Base-by-base conservation (phyloP, 306 rosid species). In the Delonix regia region DNA sequence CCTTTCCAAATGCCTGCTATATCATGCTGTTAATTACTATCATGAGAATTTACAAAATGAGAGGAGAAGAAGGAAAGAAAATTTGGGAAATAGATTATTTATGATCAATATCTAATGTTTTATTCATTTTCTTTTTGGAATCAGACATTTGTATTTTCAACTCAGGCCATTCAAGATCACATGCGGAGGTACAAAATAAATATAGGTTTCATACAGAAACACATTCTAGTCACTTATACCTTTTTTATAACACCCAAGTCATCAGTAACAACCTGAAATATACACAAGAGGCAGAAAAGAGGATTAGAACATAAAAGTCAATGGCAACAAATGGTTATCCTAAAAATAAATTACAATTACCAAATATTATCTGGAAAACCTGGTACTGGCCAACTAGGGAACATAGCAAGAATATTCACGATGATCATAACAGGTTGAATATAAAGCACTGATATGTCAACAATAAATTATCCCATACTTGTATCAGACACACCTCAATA, bases 221-320 rank as follows among this genome's bases (percentile, higher is more conserved):
- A 56, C 55, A 70, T 44, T 79, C 47, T 59, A 70, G 64, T 51
- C 72, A 75, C 65, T 67, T 52, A 30, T 88, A 92, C 99, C 99
- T 92, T 91, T 87, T 93, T 93, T 68, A 95, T 80, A 61, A 91
- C 92, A 62, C 90, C 98, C 87, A 96, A 70, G 78, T 96, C 99
- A 73, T 91, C 95, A 87, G 91, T 86, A 64, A 96, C 69, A 78
- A 91, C 94, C 99, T 96, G 97, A 49, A 88, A 82, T 77, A 52
- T 48, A 77, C 73, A 64, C 69, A 81, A 52, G 55, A 76, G 15
- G 21, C 45, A 16, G 19, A 77, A 78, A 69, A 45, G 28, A 70
- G 63, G 55, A 79, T 77, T 80, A 80, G 65, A 80, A 12, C 47
- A 74, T 18, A 60, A 1, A 73, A 38, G 24, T 66, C 82, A 59